Conservation (phyloP, 192 early-diverging fungal species). For the Martensiomyces pterosporus region DNA sequence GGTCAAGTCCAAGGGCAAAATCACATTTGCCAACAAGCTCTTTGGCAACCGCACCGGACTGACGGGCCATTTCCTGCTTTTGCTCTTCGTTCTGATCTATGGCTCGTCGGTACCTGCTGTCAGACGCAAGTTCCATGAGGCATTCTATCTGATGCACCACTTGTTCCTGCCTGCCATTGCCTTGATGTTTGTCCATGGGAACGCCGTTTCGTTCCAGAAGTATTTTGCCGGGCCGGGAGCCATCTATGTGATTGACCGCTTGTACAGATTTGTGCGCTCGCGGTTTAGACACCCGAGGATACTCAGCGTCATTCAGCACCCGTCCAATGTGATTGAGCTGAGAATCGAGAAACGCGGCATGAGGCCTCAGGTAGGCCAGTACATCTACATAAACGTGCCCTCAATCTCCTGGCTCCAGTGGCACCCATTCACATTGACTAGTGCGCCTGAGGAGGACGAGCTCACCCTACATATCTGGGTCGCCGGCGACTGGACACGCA, state of each 20-base stretch:
- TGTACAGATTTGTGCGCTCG: slow-evolving; percentile 65
- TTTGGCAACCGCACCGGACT: slow-evolving; percentile 60
- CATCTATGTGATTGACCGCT: slow-evolving; percentile 66
- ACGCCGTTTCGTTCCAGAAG: slow-evolving; percentile 72
- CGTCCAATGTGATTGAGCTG: slow-evolving; percentile 76
- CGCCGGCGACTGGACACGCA: slow-evolving; percentile 71
- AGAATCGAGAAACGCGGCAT: slow-evolving; percentile 66
- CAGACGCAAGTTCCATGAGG: slow-evolving; percentile 51
- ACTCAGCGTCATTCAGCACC: slow-evolving; percentile 80
- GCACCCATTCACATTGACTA: slow-evolving; percentile 85
- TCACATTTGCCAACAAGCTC: slow-evolving; percentile 49
- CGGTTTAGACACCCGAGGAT: slow-evolving; percentile 61
- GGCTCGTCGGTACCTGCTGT: slow-evolving; percentile 34
- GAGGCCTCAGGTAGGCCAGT: slow-evolving; percentile 68
- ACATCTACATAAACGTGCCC: slow-evolving; percentile 71
- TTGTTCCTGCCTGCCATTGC: slow-evolving; percentile 75
- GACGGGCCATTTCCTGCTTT: slow-evolving; percentile 61
- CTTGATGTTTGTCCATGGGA: slow-evolving; percentile 67
- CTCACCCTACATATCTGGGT: slow-evolving; percentile 74
- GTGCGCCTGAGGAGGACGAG: slow-evolving; percentile 73
- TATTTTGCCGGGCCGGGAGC: slow-evolving; percentile 63
- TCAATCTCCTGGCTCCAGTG: slow-evolving; percentile 66
- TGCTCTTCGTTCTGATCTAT: slow-evolving; percentile 36
- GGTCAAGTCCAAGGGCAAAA: slow-evolving; percentile 24
- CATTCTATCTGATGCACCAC: slow-evolving; percentile 87